These are phyloP conservation scores for Botryosphaeria dothidea DNA, from an alignment of 2,329 filamentous ascomycete genomes.

Conservation along the genomic window DNA sequence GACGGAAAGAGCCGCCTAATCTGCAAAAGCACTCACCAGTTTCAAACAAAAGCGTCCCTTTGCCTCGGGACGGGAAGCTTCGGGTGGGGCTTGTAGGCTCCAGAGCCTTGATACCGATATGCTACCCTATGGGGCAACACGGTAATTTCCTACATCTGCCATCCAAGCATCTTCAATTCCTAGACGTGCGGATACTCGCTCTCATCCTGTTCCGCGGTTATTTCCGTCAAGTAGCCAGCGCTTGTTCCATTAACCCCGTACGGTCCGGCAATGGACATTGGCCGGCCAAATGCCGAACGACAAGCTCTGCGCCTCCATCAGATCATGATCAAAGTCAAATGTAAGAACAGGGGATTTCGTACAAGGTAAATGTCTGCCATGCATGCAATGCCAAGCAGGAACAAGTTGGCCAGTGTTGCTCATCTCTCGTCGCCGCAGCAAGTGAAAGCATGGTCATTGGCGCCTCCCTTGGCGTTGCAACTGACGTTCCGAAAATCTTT, in stretches of 20 bases:
- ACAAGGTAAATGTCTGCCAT: neutral
- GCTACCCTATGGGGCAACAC: neutral
- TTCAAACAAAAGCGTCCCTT: constrained; percentile 22
- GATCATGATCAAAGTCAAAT: neutral
- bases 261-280: neutral
- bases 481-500: neutral
- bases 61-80: constrained; percentile 22
- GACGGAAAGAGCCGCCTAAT: neutral
- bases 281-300: neutral
- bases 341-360: neutral
- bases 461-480: neutral
- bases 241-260: neutral
- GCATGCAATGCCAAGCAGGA: neutral
- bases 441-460: neutral
- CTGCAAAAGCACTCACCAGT: neutral
- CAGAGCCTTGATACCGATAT: neutral
- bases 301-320: neutral
- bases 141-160: neutral
- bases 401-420: neutral
- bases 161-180: neutral
- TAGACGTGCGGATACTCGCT: neutral
- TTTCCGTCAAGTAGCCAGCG: neutral
- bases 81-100: neutral
- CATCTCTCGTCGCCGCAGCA: neutral
- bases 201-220: neutral